These are phyloP conservation scores for Diplodia intermedia DNA, from an alignment of 2,329 filamentous ascomycete genomes.

Conservation along the genomic window DNA sequence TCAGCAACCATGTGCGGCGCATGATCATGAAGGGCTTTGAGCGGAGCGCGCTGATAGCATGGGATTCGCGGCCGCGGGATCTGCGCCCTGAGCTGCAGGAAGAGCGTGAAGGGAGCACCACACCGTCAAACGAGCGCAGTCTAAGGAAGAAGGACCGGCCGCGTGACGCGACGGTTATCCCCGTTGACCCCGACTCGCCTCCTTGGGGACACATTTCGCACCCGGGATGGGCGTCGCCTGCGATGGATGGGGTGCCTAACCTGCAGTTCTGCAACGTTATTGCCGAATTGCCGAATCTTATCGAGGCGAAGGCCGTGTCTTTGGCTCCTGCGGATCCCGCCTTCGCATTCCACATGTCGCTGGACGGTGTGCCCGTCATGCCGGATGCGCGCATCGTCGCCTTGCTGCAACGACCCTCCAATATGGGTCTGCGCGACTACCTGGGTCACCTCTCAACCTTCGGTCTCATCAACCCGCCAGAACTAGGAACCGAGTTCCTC, in stretches of 20 bases:
- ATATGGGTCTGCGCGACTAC: constrained; percentile 82
- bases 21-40: constrained; percentile 76
- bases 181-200: constrained; percentile 55
- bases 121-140: constrained; percentile 42
- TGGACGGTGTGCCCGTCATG: constrained; percentile 44
- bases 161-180: constrained; percentile 45
- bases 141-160: constrained; percentile 44
- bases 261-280: constrained; percentile 85
- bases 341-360: constrained; percentile 37
- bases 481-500: constrained; percentile 68
- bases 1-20: constrained; percentile 74
- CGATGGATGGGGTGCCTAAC: constrained; percentile 74
- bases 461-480: constrained; percentile 64
- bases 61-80: constrained; percentile 75
- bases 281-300: constrained; percentile 82
- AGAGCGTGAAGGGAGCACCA: constrained; percentile 36
- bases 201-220: constrained; percentile 87
- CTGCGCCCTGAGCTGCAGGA: constrained; percentile 51
- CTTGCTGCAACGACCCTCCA: constrained; percentile 71
- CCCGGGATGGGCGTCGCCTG: constrained; percentile 85
- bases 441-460: constrained; percentile 72
- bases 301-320: constrained; percentile 92
- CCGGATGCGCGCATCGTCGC: constrained; percentile 73
- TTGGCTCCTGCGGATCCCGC: constrained; percentile 70
- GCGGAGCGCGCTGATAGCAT: constrained; percentile 81